phyloP scores from a whole-genome alignment of 805 yeast genomes.

The Barnettozyma vustinii region DNA sequence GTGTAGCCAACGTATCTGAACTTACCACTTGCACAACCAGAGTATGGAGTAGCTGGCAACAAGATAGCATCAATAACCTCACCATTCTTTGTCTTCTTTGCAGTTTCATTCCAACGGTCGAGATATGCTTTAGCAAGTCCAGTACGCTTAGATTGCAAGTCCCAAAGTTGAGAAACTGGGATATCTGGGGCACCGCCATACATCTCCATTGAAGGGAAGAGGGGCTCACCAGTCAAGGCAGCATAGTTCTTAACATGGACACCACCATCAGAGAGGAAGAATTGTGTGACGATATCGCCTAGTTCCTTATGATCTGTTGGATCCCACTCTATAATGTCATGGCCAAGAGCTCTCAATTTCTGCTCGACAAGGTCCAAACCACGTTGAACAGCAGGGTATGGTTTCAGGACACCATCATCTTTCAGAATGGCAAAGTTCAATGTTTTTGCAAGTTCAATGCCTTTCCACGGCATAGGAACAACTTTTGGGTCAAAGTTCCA shows the following conservation, averaged over 20 bases:
- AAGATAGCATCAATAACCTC: constrained; percentile 43
- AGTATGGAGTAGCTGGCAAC: constrained; percentile 32
- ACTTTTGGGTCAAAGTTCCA: constrained; percentile 50
- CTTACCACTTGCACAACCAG: constrained; percentile 30
- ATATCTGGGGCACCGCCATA: constrained; percentile 32
- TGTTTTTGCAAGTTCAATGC: constrained; percentile 23
- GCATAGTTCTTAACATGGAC: constrained; percentile 30
- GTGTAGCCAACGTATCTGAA: constrained; percentile 39
- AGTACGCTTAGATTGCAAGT: constrained; percentile 36
- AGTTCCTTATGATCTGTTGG: constrained; percentile 35
- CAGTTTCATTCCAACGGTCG: constrained; percentile 38
- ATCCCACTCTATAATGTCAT: constrained; percentile 39
- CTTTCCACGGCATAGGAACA: constrained; percentile 47
- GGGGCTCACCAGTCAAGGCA: constrained; percentile 38
- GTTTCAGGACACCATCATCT: constrained; percentile 38
- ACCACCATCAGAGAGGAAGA: constrained; percentile 37
- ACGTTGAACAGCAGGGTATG: constrained; percentile 51
- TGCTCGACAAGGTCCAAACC: constrained; percentile 31
- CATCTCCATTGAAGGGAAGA: constrained; percentile 37
- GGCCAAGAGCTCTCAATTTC: constrained; percentile 31
- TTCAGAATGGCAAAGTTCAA: constrained; percentile 40
- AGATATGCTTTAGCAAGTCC: constrained; percentile 33
- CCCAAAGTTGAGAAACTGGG: constrained; percentile 37
- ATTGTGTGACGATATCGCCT: constrained; percentile 28
- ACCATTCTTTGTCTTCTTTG: constrained; percentile 30